phyloP scores from a whole-genome alignment of 2,329 filamentous ascomycete genomes.

The Fusarium protoensiforme region DNA sequence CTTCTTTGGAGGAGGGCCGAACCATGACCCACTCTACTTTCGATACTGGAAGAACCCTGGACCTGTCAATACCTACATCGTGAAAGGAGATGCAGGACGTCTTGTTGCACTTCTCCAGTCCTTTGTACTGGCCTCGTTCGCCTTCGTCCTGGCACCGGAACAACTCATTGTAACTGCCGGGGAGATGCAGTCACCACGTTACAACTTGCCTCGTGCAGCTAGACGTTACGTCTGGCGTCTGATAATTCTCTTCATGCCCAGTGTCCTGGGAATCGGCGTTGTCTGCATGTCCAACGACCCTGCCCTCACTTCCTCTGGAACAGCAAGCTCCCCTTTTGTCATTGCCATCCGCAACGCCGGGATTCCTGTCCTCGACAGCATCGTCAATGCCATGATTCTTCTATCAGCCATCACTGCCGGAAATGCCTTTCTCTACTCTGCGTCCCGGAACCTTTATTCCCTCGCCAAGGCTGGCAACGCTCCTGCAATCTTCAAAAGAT shows the following conservation, averaged over 20 bases:
- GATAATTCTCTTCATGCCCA: slow-evolving; percentile 55
- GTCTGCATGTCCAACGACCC: not conserved
- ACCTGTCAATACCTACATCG: not conserved
- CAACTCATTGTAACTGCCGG: slow-evolving; percentile 42
- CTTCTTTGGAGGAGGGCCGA: slow-evolving; percentile 59
- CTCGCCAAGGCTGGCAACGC: slow-evolving; percentile 53
- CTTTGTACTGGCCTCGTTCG: slow-evolving; percentile 43
- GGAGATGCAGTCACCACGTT: slow-evolving; percentile 45
- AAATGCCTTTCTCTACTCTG: slow-evolving; percentile 47
- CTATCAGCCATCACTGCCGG: not conserved
- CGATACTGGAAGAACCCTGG: slow-evolving; percentile 4
- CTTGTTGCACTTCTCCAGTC: slow-evolving; percentile 57
- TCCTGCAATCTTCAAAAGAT: slow-evolving; percentile 49
- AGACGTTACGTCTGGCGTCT: slow-evolving; percentile 42
- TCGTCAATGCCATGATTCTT: not conserved
- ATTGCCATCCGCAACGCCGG: not conserved
- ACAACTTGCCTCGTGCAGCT: slow-evolving; percentile 44
- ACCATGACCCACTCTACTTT: slow-evolving; percentile 57
- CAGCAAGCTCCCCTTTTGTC: not conserved
- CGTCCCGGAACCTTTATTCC: slow-evolving; percentile 54
- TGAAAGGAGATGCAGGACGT: not conserved
- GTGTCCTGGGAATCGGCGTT: not conserved
- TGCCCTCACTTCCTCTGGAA: not conserved
- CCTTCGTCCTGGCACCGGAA: slow-evolving; percentile 41
- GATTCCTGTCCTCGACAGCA: not conserved